A percentile compares a stretch with the other conserved stretches of the same genome.
phyloP scores from a whole-genome alignment of 2,329 filamentous ascomycete genomes.

The Mollisiaceae sp. region DNA sequence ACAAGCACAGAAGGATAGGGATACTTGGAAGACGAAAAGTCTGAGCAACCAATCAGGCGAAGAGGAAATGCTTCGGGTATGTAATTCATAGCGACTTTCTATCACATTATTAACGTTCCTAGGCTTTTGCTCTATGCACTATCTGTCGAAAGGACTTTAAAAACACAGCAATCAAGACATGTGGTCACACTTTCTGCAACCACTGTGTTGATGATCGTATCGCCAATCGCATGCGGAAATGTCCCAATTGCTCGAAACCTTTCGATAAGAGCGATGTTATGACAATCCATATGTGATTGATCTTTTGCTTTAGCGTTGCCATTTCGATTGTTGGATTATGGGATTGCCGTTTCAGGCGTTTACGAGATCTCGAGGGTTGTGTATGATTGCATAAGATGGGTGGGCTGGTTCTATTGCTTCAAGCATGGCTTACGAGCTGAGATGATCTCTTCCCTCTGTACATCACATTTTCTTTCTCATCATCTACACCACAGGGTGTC shows the following conservation, averaged over 20 bases:
- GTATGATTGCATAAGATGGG: conserved; percentile 41
- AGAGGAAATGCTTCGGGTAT: conserved; percentile 84
- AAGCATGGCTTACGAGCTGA: conserved; percentile 27
- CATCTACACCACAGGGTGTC: conserved; percentile 19
- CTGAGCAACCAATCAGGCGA: conserved; percentile 81
- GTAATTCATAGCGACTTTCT: conserved; percentile 47
- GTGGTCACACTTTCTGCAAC: conserved; percentile 93
- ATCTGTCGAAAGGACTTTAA: conserved; percentile 95
- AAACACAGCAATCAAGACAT: conserved; percentile 90
- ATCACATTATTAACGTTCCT: conserved; percentile 43
- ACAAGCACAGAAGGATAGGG: conserved; percentile 80
- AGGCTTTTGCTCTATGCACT: conserved; percentile 84
- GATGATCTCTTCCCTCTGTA: conserved; percentile 35
- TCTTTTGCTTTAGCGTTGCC: conserved; percentile 11
- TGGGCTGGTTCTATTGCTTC: conserved; percentile 22
- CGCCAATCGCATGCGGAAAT: conserved; percentile 89
- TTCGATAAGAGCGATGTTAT: conserved; percentile 94
- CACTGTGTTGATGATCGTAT: conserved; percentile 89
- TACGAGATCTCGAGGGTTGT: conserved; percentile 31
- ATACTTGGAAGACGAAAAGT: conserved; percentile 84
- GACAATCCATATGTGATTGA: conserved; percentile 61
- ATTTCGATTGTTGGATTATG: conserved; percentile 24
- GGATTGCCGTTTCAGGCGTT: conserved; percentile 24
- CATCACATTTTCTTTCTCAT: conserved; percentile 31
- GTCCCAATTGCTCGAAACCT: conserved; percentile 88